Evolutionary conservation across 768 basidiomycete species (phyloP), one percentile per base, ranked within the genome.

Genomic region (Tulasnella sp.): DNA sequence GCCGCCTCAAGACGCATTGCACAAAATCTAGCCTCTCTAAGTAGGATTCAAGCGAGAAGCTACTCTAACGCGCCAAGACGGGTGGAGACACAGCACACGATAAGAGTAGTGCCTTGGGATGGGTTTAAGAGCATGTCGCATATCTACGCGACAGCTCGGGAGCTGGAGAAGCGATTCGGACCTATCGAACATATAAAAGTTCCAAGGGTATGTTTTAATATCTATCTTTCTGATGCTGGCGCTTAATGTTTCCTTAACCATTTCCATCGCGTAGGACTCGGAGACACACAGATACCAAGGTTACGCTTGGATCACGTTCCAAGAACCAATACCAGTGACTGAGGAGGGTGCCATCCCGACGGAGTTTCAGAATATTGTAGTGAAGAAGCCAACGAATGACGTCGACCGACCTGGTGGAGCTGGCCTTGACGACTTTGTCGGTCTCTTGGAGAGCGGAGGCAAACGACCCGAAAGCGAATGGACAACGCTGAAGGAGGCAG

Each of bases 131-230:
- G n/a, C 34, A 37, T 44, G 52, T 16, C 71, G 6, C 34, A 64
- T 65, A 39, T 65, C 14, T 72, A 66, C 26, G 71, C 71, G 2
- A 65, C 42, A 1, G 62, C 36, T 11, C 62, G 71, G 34, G 71
- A 72, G 44, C 64, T 72, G 22, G 71, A 72, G n/a, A 72, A 66
- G 36, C 71, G 71, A n/a, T 65, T 72, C 14, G 71, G 71, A 1
- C 69, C 69, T 9, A 36, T 70, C 26, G 35, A 70, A 29, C 35
- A 42, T 36, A 70, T 70, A 12, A 70, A 40, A 35, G 16, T 52
- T 1, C 52, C 42, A 22, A 29, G 47, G 44, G 69, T 70, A 17
- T 17, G 69, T n/a, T 16, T 36, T 6, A n/a, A n/a, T n/a, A n/a
- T 14, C n/a, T 35, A 37, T 42, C n/a, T 17, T 4, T 40, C 12